These are phyloP conservation scores for Pseudocohnilembus persalinus DNA, from an alignment of 169 alveolate genomes.

Conservation along the genomic window DNA sequence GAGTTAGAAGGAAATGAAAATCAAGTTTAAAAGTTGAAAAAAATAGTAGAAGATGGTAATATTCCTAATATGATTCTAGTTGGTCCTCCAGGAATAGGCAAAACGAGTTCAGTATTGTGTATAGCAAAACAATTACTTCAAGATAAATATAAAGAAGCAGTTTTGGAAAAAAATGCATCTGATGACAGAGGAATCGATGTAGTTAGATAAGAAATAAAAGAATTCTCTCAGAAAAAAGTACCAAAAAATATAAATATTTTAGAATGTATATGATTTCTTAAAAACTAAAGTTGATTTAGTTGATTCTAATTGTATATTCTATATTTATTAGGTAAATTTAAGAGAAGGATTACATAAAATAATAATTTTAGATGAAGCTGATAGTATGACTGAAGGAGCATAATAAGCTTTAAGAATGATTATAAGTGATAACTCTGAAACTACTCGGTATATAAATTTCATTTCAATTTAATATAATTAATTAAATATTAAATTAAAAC, in stretches of 20 bases:
- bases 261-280: no score
- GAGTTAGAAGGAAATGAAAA: slow-evolving; percentile 97
- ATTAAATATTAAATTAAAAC: no score
- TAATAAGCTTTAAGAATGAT: slow-evolving; percentile 98
- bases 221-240: slow-evolving; percentile 92
- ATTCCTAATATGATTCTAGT: slow-evolving; percentile 95
- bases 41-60: slow-evolving; percentile 94
- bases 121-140: slow-evolving; percentile 97
- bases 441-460: slow-evolving; percentile 75
- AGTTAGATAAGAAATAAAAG: slow-evolving; percentile 97
- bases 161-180: slow-evolving; percentile 98
- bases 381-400: slow-evolving; percentile 99
- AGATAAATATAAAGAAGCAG: slow-evolving; percentile 86
- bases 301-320: no score
- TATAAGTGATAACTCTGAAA: slow-evolving; percentile 96
- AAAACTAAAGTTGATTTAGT: no score
- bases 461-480: not conserved
- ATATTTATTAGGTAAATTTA: slow-evolving; percentile 73
- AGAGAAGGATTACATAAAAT: slow-evolving; percentile 96
- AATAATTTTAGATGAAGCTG: slow-evolving; percentile 99
- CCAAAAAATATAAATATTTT: no score
- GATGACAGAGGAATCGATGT: slow-evolving; percentile 99
- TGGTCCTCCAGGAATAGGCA: slow-evolving; percentile 99
- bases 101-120: slow-evolving; percentile 97
- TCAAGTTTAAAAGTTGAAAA: slow-evolving; percentile 90